Conservation (phyloP, 257 asterid genomes). For the Solanum chaucha region DNA sequence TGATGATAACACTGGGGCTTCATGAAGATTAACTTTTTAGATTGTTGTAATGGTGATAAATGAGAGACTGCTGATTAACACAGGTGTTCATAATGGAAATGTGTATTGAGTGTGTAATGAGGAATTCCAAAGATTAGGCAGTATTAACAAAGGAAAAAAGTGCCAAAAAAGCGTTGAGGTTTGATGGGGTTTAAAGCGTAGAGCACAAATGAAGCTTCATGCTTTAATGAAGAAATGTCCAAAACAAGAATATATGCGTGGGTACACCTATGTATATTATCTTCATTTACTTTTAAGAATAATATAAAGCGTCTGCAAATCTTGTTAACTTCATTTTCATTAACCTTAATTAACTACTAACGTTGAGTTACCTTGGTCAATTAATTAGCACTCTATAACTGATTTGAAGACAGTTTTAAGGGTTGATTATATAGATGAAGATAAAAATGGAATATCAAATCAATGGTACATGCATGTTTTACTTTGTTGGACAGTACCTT, state of each 20-base stretch:
- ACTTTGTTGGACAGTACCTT: not conserved
- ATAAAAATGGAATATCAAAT: not conserved
- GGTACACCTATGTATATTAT: not conserved
- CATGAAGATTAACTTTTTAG: not conserved
- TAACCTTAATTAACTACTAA: not conserved
- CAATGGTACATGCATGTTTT: not conserved
- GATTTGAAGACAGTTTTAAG: not conserved
- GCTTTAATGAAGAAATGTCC: not conserved
- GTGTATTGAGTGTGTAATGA: not conserved
- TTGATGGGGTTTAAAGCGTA: not conserved
- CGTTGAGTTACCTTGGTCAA: not conserved
- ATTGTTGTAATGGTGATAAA: not conserved
- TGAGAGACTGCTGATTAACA: not conserved
- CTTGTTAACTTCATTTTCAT: not conserved
- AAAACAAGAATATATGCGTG: not conserved
- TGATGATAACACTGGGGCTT: not conserved
- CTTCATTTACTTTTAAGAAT: not conserved
- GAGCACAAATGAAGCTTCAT: not conserved
- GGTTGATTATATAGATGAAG: not conserved
- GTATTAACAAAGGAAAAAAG: not conserved
- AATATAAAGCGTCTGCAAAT: not conserved
- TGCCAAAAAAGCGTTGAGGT: not conserved
- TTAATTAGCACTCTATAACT: not conserved
- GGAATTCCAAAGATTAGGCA: not conserved
- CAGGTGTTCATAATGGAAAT: not conserved